Evolutionary conservation across 148 eudicot species (phyloP), one percentile per base, ranked within the genome.

Genomic region (Suaeda aralocaspica): DNA sequence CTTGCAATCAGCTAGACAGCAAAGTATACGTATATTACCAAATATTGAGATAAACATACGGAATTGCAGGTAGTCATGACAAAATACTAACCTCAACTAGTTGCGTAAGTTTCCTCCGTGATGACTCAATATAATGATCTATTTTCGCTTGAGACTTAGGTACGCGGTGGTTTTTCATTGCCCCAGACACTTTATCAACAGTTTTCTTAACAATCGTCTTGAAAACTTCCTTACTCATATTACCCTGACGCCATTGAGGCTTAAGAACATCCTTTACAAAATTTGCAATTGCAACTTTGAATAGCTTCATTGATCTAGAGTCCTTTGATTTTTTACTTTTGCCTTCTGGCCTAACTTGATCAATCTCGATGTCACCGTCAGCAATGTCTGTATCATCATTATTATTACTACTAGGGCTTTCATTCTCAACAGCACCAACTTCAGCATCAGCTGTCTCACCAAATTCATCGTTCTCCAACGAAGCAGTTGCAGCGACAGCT

Each of bases 191-290:
- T 81, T 89, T 94, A 78, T 94, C 98, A 61, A 94, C 95, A 74
- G 92, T 91, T 78, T 94, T 94, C 85, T 94, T 91, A 52, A 94
- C 98, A 72, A 94, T 91, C 44, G 95, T 94, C 81, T 94, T 94
- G 82, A 91, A 94, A 44, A 92, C 98, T 80, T 94, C 98, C 86
- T 94, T 94, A 81, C 98, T 94, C 98, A 94, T 89, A 66, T 83
- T 89, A 74, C 98, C 98, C 80, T 94, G 96, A 53, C 97, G 92
- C 98, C 98, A 94, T 52, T 87, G 87, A 67, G 97, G 96, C 81
- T 94, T 94, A 60, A 94, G 81, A 61, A 87, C 84, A 63, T 87
- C 98, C 85, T 94, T 94, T 49, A 91, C 98, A 81, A 89, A 91
- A 81, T 84, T 79, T 33, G 97, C 97, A 74, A 94, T 76, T 52